Evolutionary conservation across 2,329 filamentous ascomycete species (phyloP).

Genomic region (Penicillium sp.): DNA sequence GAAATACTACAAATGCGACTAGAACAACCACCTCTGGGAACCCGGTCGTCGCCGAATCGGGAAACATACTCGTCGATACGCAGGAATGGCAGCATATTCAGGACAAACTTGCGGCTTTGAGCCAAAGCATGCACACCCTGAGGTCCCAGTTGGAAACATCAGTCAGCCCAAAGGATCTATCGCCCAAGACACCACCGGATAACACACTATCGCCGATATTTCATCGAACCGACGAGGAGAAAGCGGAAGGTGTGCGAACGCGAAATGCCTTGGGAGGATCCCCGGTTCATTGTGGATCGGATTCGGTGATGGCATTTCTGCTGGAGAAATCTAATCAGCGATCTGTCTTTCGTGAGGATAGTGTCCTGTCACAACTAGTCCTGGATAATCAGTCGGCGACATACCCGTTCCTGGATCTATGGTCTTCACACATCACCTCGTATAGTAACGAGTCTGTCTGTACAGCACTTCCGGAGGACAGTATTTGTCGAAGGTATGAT

Average conservation of each 20-base stretch:
- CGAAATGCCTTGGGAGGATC: slow-evolving; percentile 57
- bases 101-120: slow-evolving; percentile 38
- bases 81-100: slow-evolving; percentile 43
- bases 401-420: slow-evolving; percentile 62
- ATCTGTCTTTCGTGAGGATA: slow-evolving; percentile 50
- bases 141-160: slow-evolving; percentile 35
- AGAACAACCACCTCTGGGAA: slow-evolving; percentile 12
- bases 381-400: slow-evolving; percentile 62
- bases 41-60: slow-evolving; percentile 12
- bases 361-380: slow-evolving; percentile 59
- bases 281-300: slow-evolving; percentile 58
- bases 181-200: slow-evolving; percentile 16
- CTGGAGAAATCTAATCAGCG: slow-evolving; percentile 45
- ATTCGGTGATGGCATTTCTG: slow-evolving; percentile 59
- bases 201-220: slow-evolving; percentile 24
- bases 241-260: slow-evolving; percentile 55
- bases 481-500: slow-evolving; percentile 46
- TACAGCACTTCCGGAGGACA: slow-evolving; percentile 56
- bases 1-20: not conserved
- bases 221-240: slow-evolving; percentile 2
- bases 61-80: slow-evolving; percentile 35
- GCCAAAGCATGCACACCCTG: slow-evolving; percentile 35
- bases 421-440: slow-evolving; percentile 58
- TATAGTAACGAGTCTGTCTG: slow-evolving; percentile 56
- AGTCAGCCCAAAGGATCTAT: slow-evolving; percentile 19